A percentile compares a stretch with the other conserved stretches of the same genome.
Evolutionary conservation across 1,284 basidiomycete species (phyloP).

Genomic region (Apiotrichum laibachii): DNA sequence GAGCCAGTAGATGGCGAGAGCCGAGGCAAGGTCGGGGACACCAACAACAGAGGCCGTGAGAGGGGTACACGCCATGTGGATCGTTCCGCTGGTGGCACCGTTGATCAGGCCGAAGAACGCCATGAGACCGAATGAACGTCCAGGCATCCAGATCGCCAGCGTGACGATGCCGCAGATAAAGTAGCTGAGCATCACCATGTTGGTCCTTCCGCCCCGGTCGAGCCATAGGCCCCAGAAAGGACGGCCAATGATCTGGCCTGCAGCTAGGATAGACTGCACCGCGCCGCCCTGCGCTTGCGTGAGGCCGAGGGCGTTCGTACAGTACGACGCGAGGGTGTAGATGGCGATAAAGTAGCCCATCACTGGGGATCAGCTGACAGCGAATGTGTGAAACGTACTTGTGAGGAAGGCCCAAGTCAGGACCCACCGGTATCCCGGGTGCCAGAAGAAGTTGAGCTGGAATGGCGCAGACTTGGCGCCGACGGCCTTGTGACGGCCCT

Average conservation of each 20-base stretch:
- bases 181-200: slow-evolving; percentile 50
- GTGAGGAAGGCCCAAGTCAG: slow-evolving; percentile 21
- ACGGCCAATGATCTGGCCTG: slow-evolving; percentile 53
- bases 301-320: slow-evolving; percentile 49
- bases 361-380: slow-evolving; percentile 25
- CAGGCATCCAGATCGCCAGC: slow-evolving; percentile 52
- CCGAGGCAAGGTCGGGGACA: slow-evolving; percentile 48
- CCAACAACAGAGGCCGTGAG: slow-evolving; percentile 49
- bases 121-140: slow-evolving; percentile 48
- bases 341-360: slow-evolving; percentile 54
- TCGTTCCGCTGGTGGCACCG: slow-evolving; percentile 50
- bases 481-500: slow-evolving; percentile 38
- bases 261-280: slow-evolving; percentile 52
- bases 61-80: slow-evolving; percentile 49
- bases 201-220: slow-evolving; percentile 50
- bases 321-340: slow-evolving; percentile 53
- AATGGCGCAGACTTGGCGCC: slow-evolving; percentile 19
- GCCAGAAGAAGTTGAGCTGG: slow-evolving; percentile 18
- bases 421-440: slow-evolving; percentile 15
- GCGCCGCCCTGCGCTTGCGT: slow-evolving; percentile 52
- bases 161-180: slow-evolving; percentile 49
- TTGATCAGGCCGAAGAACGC: slow-evolving; percentile 51
- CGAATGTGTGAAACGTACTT: slow-evolving; percentile 7
- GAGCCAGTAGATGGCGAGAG: slow-evolving; percentile 51
- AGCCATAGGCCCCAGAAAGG: slow-evolving; percentile 49